Evolutionary conservation across 441 rosid genomes (phyloP).

Genomic region (Populus hybrid): DNA sequence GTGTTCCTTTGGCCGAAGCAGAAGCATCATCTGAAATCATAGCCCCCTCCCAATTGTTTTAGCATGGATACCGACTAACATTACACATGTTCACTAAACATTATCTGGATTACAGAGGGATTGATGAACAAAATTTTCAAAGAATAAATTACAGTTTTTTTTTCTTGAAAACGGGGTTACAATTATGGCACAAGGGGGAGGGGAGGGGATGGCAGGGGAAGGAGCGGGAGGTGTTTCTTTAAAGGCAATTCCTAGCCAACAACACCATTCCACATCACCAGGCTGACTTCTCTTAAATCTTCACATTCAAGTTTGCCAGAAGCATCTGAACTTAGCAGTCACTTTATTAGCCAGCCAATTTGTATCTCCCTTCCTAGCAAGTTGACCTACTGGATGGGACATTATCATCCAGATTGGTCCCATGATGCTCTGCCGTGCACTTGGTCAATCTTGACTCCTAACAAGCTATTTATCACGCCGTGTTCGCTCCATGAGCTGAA

Average conservation of each 20-base stretch:
- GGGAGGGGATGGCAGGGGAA: not conserved
- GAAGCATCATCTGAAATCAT: not conserved
- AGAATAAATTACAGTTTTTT: not conserved
- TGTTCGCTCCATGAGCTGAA: constrained; percentile 54
- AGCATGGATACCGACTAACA: constrained; percentile 12
- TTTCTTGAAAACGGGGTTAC: not conserved
- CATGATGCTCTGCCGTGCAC: not conserved
- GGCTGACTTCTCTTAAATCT: not conserved
- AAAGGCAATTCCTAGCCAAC: constrained; percentile 1
- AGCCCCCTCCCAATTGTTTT: not conserved
- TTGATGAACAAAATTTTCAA: constrained; percentile 23
- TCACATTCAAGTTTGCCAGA: not conserved
- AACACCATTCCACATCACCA: not conserved
- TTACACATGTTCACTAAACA: not conserved
- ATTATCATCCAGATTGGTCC: constrained; percentile 1
- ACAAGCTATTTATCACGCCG: constrained; percentile 32
- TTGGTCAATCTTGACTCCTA: constrained; percentile 3
- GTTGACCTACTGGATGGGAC: not conserved
- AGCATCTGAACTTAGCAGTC: not conserved
- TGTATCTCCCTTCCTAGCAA: not conserved
- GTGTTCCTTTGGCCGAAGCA: not conserved
- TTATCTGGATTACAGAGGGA: not conserved
- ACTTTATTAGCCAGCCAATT: not conserved
- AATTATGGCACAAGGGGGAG: constrained; percentile 24
- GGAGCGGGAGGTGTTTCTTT: not conserved